Evolutionary conservation across 116 monocot genomes (phyloP).

Genomic region (Zostera marina): DNA sequence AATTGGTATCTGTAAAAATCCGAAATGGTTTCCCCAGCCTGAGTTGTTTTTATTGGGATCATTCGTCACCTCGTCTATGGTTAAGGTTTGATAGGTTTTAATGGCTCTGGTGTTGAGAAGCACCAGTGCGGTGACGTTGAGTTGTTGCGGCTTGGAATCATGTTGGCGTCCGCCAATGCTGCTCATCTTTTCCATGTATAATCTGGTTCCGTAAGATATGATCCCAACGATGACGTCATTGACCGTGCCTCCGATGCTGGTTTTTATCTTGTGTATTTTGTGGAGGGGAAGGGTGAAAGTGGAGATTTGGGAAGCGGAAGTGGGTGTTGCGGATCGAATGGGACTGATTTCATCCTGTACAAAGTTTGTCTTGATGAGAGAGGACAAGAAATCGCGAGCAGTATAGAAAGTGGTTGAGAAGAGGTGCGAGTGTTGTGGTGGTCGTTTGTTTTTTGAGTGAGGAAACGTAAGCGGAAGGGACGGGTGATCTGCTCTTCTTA

Average conservation of each 20-base stretch:
- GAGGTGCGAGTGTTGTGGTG: not conserved
- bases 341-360: constrained; percentile 19
- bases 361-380: constrained; percentile 22
- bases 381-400: constrained; percentile 20
- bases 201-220: too few relatives aligned
- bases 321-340: constrained; percentile 18
- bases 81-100: too few relatives aligned
- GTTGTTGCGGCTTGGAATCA: too few relatives aligned
- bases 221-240: not conserved
- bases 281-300: constrained; percentile 16
- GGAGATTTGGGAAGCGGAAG: constrained; percentile 11
- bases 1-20: not conserved
- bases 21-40: too few relatives aligned
- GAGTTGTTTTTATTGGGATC: too few relatives aligned
- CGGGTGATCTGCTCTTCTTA: constrained; percentile 30
- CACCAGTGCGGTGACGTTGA: too few relatives aligned
- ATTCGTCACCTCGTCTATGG: too few relatives aligned
- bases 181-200: too few relatives aligned
- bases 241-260: constrained; percentile 13
- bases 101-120: too few relatives aligned
- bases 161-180: too few relatives aligned
- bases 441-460: not conserved
- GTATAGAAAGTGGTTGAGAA: constrained; percentile 12
- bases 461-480: constrained; percentile 44
- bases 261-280: constrained; percentile 17